These are phyloP conservation scores for Tetrahymena borealis DNA, from an alignment of 73 alveolate species.

Conservation along the genomic window DNA sequence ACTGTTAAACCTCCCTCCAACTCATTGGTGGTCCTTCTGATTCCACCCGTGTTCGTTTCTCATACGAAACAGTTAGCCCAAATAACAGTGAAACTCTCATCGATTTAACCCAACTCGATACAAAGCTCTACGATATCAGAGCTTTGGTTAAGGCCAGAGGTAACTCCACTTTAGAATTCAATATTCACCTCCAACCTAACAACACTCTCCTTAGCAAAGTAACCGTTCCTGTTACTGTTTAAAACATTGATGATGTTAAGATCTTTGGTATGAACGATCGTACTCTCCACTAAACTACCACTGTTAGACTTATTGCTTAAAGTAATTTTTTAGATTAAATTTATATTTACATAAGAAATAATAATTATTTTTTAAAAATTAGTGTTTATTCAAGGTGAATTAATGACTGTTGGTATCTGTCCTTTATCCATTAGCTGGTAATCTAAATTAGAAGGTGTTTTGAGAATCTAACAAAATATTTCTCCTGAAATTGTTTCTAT, in stretches of 20 bases:
- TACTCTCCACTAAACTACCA: background rate
- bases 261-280: background rate
- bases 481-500: background rate
- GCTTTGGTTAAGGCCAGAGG: background rate
- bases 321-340: background rate
- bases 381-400: background rate
- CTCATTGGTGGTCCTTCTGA: background rate
- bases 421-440: background rate
- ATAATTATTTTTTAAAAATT: background rate
- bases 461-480: background rate
- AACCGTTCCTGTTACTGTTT: background rate
- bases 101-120: background rate
- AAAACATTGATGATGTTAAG: background rate
- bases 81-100: background rate
- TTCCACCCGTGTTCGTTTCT: background rate
- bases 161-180: background rate
- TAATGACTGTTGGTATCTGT: background rate
- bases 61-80: background rate
- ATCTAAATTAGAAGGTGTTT: background rate
- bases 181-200: background rate
- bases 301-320: background rate
- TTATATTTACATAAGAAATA: background rate
- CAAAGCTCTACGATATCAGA: background rate
- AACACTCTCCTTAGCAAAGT: background rate
- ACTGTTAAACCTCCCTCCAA: background rate